These are phyloP conservation scores for Ophiostoma fasciatum DNA, from an alignment of 2,329 filamentous ascomycete genomes.

Conservation along the genomic window DNA sequence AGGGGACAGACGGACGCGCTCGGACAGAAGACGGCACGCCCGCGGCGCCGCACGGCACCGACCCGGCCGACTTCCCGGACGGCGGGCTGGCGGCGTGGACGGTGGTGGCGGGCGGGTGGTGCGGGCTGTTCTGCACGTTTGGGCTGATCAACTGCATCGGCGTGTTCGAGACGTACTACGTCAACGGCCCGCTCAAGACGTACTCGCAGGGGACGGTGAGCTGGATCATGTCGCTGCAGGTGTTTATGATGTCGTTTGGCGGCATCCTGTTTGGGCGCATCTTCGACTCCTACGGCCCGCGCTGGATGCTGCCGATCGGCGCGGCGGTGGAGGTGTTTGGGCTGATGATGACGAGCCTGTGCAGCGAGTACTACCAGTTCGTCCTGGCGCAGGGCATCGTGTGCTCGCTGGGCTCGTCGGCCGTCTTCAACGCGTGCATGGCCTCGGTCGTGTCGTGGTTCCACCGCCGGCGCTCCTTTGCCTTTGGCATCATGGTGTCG, in stretches of 20 bases:
- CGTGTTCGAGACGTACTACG: constrained; percentile 43
- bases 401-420: constrained; percentile 19
- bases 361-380: constrained; percentile 25
- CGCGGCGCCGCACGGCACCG: constrained; percentile 15
- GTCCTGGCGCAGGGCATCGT: constrained; percentile 23
- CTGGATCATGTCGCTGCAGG: constrained; percentile 42
- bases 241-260: constrained; percentile 30
- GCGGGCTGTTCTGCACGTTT: constrained; percentile 23
- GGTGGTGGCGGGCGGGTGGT: constrained; percentile 26
- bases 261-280: constrained; percentile 26
- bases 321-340: constrained; percentile 39
- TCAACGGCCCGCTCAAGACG: constrained; percentile 26
- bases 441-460: constrained; percentile 30
- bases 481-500: constrained; percentile 31
- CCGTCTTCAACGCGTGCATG: constrained; percentile 21
- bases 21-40: background rate
- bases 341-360: constrained; percentile 45
- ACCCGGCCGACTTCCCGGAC: constrained; percentile 35
- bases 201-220: constrained; percentile 35
- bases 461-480: constrained; percentile 28
- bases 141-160: constrained; percentile 29
- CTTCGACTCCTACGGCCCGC: constrained; percentile 46
- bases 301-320: constrained; percentile 35
- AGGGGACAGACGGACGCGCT: background rate
- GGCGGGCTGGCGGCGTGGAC: constrained; percentile 35